Base-by-base conservation (phyloP, 139 green algal species). In the Volvox africanus region DNA sequence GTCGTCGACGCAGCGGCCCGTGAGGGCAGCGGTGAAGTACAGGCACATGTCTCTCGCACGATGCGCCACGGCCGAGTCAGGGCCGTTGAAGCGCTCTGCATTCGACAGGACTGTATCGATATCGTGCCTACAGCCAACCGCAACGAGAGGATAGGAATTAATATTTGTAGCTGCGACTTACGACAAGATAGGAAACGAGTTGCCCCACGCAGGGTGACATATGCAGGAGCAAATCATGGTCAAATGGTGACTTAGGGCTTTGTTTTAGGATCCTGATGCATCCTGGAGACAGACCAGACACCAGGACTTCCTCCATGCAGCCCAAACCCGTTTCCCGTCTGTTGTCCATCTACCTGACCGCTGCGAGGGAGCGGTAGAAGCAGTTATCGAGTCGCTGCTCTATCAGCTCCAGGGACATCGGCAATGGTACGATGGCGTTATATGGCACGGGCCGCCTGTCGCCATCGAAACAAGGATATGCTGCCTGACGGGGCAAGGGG, bases 351-450 rank as follows among this genome's bases (percentile, higher is more conserved):
- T 44, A 83, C 86, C 50, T 73, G 28, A 90, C 86, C 0, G 86
- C 86, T 2, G 71, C 86, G n/a, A 90, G n/a, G 44, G 35, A 83
- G 71, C 86, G 71, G 71, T 90, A 90, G 86, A 83, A 90, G 37
- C 20, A 24, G 86, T 16, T 28, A 2, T 90, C 26, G 20, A 90
- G 32, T 14, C 86, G 71, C 50, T 61, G 12, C 44, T 83, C 44
- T 2, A 90, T 32, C 18, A 73, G n/a, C n/a, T 61, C 30, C 18
- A 90, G 86, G 0, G n/a, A 68, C 44, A 83, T 61, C 26, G 86
- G 86, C 86, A 90, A 73, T 28, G 86, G 71, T 19, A 90, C 73
- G n/a, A 90, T 55, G 44, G 71, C 86, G 86, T 90, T 90, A 69
- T 90, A 90, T 55, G 71, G 86, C 83, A 89, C 83, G 26, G 68